A percentile compares a stretch with the other conserved stretches of the same genome.
phyloP scores from a whole-genome alignment of 2,329 filamentous ascomycete species.

The Fusarium tanahbumbuense region DNA sequence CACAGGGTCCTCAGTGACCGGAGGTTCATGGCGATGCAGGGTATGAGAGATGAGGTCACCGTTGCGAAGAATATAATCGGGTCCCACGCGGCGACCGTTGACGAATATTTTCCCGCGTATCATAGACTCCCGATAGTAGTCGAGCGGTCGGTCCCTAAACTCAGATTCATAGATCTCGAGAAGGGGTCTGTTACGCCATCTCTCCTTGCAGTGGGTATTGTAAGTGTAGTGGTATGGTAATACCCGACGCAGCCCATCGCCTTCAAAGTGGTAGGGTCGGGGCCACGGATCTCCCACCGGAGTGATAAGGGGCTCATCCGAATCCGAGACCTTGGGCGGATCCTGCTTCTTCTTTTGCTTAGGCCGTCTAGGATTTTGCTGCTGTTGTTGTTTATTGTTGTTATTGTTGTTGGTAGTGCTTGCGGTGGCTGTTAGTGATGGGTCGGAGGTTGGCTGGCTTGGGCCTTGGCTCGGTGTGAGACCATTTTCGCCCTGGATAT shows the following conservation, averaged over 20 bases:
- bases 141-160: constrained; percentile 86
- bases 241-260: constrained; percentile 80
- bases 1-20: constrained; percentile 84
- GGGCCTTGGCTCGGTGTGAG: constrained; percentile 6
- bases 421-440: constrained; percentile 15
- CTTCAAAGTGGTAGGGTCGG: constrained; percentile 83
- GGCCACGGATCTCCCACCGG: constrained; percentile 59
- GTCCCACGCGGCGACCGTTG: constrained; percentile 77
- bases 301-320: constrained; percentile 47
- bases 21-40: constrained; percentile 94
- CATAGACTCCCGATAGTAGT: constrained; percentile 91
- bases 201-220: constrained; percentile 93
- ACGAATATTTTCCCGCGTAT: constrained; percentile 81
- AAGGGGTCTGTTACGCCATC: constrained; percentile 85
- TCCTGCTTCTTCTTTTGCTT: constrained; percentile 35
- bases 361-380: constrained; percentile 21
- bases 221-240: constrained; percentile 92
- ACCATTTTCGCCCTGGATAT: constrained; percentile 29
- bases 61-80: constrained; percentile 81
- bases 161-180: constrained; percentile 91
- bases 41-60: constrained; percentile 94
- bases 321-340: constrained; percentile 35
- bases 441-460: constrained; percentile 27
- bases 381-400: constrained; percentile 12
- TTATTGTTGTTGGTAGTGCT: constrained; percentile 3